phyloP scores from a whole-genome alignment of 1,139 yeast species.

The Saccharomyces hybrid region DNA sequence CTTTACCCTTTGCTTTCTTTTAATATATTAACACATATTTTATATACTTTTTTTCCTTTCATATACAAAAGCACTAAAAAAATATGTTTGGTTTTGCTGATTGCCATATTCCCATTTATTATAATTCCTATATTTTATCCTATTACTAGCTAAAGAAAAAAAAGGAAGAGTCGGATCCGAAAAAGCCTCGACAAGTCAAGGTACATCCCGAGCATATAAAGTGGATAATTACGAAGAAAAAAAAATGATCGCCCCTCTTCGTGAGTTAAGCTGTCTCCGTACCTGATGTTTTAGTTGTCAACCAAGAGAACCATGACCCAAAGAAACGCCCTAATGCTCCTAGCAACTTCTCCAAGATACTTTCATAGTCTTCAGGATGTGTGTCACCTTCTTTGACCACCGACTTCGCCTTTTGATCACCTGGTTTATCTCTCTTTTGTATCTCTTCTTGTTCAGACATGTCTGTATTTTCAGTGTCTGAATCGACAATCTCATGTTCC shows the following conservation, averaged over 20 bases:
- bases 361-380: slow-evolving; percentile 13
- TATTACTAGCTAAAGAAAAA: not conserved
- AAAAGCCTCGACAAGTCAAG: not conserved
- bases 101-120: not conserved
- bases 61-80: not conserved
- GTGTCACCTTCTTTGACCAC: slow-evolving; percentile 6
- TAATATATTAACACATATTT: not conserved
- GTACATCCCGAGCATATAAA: not conserved
- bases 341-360: slow-evolving; percentile 11
- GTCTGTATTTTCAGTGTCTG: not conserved
- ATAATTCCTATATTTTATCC: not conserved
- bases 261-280: slow-evolving; percentile 2
- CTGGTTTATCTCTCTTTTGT: not conserved
- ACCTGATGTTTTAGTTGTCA: slow-evolving; percentile 2
- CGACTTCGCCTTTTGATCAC: slow-evolving; percentile 3
- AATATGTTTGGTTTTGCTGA: not conserved
- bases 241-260: not conserved
- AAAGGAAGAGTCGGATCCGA: not conserved
- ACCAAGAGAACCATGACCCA: slow-evolving; percentile 11
- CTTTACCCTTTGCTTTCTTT: not conserved
- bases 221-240: not conserved
- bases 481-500: not conserved
- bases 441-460: not conserved
- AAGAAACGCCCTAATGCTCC: slow-evolving; percentile 9
- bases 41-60: not conserved